These are phyloP conservation scores for Alternaria tenuissima DNA, from an alignment of 2,329 filamentous ascomycete genomes.

Conservation along the genomic window DNA sequence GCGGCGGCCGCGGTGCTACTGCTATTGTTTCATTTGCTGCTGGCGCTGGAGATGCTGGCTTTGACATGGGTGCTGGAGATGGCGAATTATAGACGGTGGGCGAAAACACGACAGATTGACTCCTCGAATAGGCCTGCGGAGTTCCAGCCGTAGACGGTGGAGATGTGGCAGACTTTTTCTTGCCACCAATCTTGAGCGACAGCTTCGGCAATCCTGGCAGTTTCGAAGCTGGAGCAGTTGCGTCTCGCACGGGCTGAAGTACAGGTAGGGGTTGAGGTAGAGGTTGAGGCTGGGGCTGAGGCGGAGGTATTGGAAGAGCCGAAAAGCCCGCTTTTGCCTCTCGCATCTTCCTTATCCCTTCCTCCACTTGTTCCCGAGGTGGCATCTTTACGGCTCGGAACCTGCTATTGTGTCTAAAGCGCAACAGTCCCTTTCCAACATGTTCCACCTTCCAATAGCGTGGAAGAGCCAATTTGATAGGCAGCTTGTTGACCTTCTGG, in stretches of 20 bases:
- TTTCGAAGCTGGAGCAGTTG: constrained; percentile 11
- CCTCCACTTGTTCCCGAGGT: constrained; percentile 6
- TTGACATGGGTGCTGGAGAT: constrained; percentile 25
- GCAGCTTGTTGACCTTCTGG: constrained; percentile 56
- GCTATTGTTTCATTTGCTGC: not conserved
- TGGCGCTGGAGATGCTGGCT: constrained; percentile 26
- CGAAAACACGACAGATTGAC: constrained; percentile 25
- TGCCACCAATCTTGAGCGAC: constrained; percentile 34
- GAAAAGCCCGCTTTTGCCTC: not conserved
- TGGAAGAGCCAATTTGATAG: constrained; percentile 63
- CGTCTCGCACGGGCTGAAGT: constrained; percentile 16
- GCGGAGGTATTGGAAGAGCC: constrained; percentile 7
- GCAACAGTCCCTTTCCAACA: constrained; percentile 57
- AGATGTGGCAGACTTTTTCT: constrained; percentile 23
- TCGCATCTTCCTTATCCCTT: not conserved
- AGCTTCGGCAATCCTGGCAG: constrained; percentile 21
- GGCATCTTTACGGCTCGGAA: constrained; percentile 28
- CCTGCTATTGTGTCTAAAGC: constrained; percentile 40
- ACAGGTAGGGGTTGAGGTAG: constrained; percentile 4
- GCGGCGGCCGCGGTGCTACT: not conserved
- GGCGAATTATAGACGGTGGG: constrained; percentile 28
- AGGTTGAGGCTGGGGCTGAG: constrained; percentile 7
- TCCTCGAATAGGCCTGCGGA: constrained; percentile 16
- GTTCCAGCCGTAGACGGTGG: constrained; percentile 21
- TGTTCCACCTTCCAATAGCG: constrained; percentile 65